These are phyloP conservation scores for Kodamaea kakaduensis DNA, from an alignment of 805 yeast genomes.

Conservation along the genomic window DNA sequence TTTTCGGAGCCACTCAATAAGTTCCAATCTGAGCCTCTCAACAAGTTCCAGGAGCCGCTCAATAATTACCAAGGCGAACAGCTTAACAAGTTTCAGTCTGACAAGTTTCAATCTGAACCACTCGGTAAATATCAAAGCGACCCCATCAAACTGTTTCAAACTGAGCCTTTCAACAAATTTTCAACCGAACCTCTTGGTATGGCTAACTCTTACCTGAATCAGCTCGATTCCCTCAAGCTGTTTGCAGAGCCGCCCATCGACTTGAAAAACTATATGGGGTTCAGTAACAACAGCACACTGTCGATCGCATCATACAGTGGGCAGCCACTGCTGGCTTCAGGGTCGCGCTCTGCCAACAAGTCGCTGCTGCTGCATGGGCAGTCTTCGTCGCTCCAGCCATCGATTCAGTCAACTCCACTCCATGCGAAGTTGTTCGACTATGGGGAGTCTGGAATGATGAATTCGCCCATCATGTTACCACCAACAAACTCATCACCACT, in stretches of 20 bases:
- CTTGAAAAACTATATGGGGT: conserved; percentile 15
- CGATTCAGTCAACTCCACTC: conserved; percentile 10
- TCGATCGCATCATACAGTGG: conserved; percentile 16
- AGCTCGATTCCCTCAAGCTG: background rate
- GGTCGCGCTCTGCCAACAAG: conserved; percentile 8
- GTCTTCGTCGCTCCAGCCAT: too few relatives aligned
- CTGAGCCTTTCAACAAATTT: too few relatives aligned
- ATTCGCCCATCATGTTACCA: conserved; percentile 22
- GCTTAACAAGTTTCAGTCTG: too few relatives aligned
- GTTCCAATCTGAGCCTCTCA: too few relatives aligned
- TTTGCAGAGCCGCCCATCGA: conserved; percentile 12
- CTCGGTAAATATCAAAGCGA: too few relatives aligned
- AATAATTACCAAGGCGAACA: too few relatives aligned
- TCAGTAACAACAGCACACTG: conserved; percentile 16
- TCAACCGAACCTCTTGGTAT: too few relatives aligned
- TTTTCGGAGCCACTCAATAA: too few relatives aligned
- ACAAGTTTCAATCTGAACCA: too few relatives aligned
- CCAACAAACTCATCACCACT: conserved; percentile 14
- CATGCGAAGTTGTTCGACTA: conserved; percentile 19
- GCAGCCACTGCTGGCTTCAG: conserved; percentile 1
- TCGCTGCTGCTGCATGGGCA: conserved; percentile 8
- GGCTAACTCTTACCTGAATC: too few relatives aligned
- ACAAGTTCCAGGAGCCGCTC: too few relatives aligned
- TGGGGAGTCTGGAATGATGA: conserved; percentile 10
- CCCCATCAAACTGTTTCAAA: too few relatives aligned